These are phyloP conservation scores for Neotropicomus parvogracilis DNA, from an alignment of 1,284 basidiomycete species.

Conservation along the genomic window DNA sequence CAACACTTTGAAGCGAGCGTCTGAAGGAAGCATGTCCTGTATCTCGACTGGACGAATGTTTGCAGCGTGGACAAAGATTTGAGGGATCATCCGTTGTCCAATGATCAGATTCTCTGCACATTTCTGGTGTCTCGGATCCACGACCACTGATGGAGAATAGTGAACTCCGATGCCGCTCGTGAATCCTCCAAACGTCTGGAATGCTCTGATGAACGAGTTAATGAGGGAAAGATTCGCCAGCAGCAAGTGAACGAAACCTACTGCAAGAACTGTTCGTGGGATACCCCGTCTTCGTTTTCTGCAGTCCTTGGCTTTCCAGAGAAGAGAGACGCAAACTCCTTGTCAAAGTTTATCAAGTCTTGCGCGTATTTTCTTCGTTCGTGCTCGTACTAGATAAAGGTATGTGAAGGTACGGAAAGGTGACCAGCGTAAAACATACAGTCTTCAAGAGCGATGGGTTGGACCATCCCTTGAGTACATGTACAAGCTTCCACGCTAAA, in stretches of 20 bases:
- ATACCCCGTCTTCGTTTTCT: constrained; percentile 1
- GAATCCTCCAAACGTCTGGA: constrained; percentile 30
- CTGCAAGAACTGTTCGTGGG: neutral
- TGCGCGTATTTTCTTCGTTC: constrained; percentile 4
- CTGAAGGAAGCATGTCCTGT: constrained; percentile 64
- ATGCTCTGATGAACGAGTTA: neutral
- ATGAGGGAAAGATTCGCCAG: neutral
- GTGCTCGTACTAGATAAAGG: constrained; percentile 52
- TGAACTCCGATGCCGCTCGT: constrained; percentile 62
- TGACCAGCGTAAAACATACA: constrained; percentile 38
- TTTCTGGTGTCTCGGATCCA: constrained; percentile 41
- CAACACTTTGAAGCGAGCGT: constrained; percentile 67
- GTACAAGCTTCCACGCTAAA: constrained; percentile 69
- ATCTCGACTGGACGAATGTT: constrained; percentile 61
- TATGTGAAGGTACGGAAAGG: neutral
- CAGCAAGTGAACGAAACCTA: neutral
- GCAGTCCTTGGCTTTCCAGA: constrained; percentile 1
- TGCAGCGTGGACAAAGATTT: constrained; percentile 56
- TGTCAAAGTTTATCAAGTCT: constrained; percentile 7
- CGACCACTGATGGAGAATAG: constrained; percentile 52
- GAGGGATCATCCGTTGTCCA: constrained; percentile 59
- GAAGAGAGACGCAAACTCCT: neutral
- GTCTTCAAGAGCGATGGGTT: constrained; percentile 65
- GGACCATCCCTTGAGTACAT: constrained; percentile 71
- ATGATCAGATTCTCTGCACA: constrained; percentile 42